Base-by-base conservation (phyloP, 176 grass and related monocot species). In the Microstegium vimineum region DNA sequence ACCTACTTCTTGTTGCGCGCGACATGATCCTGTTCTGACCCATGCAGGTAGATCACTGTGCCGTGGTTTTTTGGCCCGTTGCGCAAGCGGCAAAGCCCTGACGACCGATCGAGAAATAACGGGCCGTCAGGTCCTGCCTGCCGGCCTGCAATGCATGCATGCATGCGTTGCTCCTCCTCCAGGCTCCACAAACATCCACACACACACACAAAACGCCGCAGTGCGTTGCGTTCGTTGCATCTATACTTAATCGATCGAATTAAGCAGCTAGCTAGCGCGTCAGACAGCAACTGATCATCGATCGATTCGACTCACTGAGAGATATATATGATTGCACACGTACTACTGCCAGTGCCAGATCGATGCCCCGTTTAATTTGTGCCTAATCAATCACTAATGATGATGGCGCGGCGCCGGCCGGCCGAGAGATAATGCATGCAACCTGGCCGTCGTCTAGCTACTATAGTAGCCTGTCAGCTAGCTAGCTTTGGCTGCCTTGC, bases 251-350 rank as follows among this genome's bases (percentile, higher is more conserved):
- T 10, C 9, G 52, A 6, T 10, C 9, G 52, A 20, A 32, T 32
- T 14, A 51, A 73, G 20, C 52, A 57, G n/a, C n/a, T n/a, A n/a
- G n/a, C n/a, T n/a, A n/a, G 22, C 52, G 46, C 43, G 17, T 49
- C 37, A 10, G 74, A 85, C 83, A 63, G 81, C 82, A 61, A 70
- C 74, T 76, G 38, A 23, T 66, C 63, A 77, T 77, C 35, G 0
- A 49, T 45, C 46, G 23, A 22, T 6, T 20, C 22, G 9, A n/a
- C n/a, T 59, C 33, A 65, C 77, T 65, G n/a, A n/a, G n/a, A n/a
- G n/a, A n/a, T n/a, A n/a, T n/a, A n/a, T n/a, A n/a, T n/a, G 42
- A 73, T 63, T 66, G 71, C 51, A 35, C n/a, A n/a, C n/a, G n/a
- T n/a, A n/a, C n/a, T n/a, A n/a, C 13, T 23, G 20, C 22, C 52